These are phyloP conservation scores for Oryza rufipogon DNA, from an alignment of 176 grass and related monocot genomes.

Conservation along the genomic window DNA sequence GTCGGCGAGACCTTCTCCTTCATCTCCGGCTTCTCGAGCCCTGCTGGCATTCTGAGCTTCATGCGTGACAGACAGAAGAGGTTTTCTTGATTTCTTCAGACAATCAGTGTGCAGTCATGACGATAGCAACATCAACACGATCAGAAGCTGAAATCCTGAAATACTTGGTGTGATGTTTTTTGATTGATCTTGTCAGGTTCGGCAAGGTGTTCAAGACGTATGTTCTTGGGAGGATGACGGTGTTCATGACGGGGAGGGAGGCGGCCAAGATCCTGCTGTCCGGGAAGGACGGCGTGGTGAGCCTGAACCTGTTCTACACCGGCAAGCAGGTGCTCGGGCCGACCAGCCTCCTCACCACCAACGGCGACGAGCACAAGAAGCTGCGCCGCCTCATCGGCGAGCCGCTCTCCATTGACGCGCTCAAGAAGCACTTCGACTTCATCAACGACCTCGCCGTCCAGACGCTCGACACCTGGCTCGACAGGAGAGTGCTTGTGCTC, in stretches of 20 bases:
- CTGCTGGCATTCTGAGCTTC: constrained; percentile 65
- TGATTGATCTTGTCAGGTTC: constrained; percentile 31
- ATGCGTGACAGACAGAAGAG: constrained; percentile 58
- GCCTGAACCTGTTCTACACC: constrained; percentile 73
- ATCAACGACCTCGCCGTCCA: constrained; percentile 54
- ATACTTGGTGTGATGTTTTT: not conserved
- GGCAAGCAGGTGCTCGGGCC: constrained; percentile 74
- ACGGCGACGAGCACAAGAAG: constrained; percentile 72
- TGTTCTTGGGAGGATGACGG: constrained; percentile 59
- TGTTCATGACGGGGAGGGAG: constrained; percentile 75
- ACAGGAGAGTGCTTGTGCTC: constrained; percentile 54
- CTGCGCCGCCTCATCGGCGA: constrained; percentile 63
- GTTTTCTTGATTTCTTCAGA: not conserved
- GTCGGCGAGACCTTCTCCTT: constrained; percentile 73
- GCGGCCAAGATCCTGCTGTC: constrained; percentile 71
- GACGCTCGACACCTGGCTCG: constrained; percentile 53
- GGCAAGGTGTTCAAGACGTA: constrained; percentile 83
- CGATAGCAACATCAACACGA: not conserved
- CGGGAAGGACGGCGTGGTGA: constrained; percentile 73
- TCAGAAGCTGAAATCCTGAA: not conserved
- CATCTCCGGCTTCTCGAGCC: constrained; percentile 65
- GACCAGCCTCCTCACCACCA: constrained; percentile 66
- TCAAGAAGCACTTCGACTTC: constrained; percentile 61
- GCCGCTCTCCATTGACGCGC: constrained; percentile 66
- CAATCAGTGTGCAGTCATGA: not conserved